Conservation (phyloP, 2,329 filamentous ascomycete genomes). For the Phoma sp. region DNA sequence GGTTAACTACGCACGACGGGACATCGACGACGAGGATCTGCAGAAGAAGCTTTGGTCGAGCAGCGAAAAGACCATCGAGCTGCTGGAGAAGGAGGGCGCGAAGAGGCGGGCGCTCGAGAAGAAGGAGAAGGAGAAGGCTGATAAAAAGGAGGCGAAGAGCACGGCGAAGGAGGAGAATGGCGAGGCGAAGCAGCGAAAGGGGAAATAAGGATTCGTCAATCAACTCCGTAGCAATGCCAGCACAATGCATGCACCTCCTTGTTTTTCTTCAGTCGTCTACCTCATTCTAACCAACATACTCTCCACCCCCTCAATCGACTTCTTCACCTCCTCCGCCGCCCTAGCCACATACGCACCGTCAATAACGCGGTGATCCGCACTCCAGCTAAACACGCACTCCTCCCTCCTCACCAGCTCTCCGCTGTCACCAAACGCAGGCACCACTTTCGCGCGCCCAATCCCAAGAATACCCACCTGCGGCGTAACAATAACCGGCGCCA, state of each 20-base stretch:
- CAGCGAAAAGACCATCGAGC: conserved; percentile 79
- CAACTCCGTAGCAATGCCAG: not conserved
- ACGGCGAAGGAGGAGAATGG: conserved; percentile 27
- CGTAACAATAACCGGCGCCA: conserved; percentile 88
- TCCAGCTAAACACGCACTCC: conserved; percentile 93
- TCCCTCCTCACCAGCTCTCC: conserved; percentile 73
- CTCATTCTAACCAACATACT: conserved; percentile 76
- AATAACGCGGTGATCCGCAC: conserved; percentile 90
- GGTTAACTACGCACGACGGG: conserved; percentile 72
- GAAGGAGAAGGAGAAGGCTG: conserved; percentile 53
- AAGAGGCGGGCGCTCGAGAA: conserved; percentile 65
- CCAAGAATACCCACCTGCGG: conserved; percentile 92
- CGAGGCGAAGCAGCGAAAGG: conserved; percentile 34
- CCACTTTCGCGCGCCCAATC: conserved; percentile 77
- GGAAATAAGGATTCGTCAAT: conserved; percentile 11
- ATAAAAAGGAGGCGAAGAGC: conserved; percentile 36
- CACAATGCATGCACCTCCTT: not conserved
- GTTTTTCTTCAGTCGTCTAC: conserved; percentile 2
- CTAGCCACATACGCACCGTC: conserved; percentile 95
- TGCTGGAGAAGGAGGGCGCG: conserved; percentile 80
- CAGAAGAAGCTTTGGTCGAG: conserved; percentile 90
- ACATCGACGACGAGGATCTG: conserved; percentile 77
- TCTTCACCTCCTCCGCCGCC: conserved; percentile 80
- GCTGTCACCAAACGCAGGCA: conserved; percentile 74
- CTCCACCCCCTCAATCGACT: conserved; percentile 82